These are phyloP conservation scores for Porogramme epimiltina DNA, from an alignment of 1,284 basidiomycete genomes.

Conservation along the genomic window DNA sequence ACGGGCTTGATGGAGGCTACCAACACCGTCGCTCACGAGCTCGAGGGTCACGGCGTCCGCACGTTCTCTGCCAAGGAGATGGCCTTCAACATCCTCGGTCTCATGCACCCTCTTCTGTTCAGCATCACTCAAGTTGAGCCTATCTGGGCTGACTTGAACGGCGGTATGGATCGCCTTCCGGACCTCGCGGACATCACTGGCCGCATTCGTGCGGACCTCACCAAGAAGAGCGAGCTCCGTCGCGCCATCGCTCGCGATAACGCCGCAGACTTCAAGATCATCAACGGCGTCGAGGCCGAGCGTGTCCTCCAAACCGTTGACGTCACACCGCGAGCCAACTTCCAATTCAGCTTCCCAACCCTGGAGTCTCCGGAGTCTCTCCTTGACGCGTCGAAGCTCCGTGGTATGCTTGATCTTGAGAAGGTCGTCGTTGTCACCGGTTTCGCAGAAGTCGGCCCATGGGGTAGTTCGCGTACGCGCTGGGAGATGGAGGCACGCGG, in stretches of 20 bases:
- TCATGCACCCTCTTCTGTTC: slow-evolving; percentile 99
- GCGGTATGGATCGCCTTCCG: slow-evolving; percentile 95
- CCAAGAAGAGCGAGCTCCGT: slow-evolving; percentile 86
- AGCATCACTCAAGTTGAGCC: slow-evolving; percentile 99
- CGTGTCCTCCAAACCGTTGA: slow-evolving; percentile 91
- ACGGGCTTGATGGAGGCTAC: slow-evolving; percentile 98
- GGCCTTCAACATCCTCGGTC: slow-evolving; percentile 99
- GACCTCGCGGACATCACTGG: slow-evolving; percentile 92
- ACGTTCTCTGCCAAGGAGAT: slow-evolving; percentile 99
- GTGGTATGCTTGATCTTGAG: slow-evolving; percentile 90
- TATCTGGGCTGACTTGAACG: slow-evolving; percentile 97
- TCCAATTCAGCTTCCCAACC: slow-evolving; percentile 91
- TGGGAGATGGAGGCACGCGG: slow-evolving; percentile 99
- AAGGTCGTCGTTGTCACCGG: slow-evolving; percentile 94
- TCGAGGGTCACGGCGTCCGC: slow-evolving; percentile 92
- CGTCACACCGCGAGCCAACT: slow-evolving; percentile 95
- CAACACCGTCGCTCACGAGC: slow-evolving; percentile 92
- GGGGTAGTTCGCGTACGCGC: slow-evolving; percentile 97
- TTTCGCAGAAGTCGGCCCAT: slow-evolving; percentile 97
- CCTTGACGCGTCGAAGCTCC: slow-evolving; percentile 75
- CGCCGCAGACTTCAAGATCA: slow-evolving; percentile 90
- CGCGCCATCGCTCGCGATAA: slow-evolving; percentile 94
- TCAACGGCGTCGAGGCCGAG: slow-evolving; percentile 92
- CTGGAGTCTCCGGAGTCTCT: slow-evolving; percentile 72
- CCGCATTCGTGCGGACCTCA: slow-evolving; percentile 81